These are phyloP conservation scores for Cyberlindnera maclurae DNA, from an alignment of 805 yeast genomes.

Conservation along the genomic window DNA sequence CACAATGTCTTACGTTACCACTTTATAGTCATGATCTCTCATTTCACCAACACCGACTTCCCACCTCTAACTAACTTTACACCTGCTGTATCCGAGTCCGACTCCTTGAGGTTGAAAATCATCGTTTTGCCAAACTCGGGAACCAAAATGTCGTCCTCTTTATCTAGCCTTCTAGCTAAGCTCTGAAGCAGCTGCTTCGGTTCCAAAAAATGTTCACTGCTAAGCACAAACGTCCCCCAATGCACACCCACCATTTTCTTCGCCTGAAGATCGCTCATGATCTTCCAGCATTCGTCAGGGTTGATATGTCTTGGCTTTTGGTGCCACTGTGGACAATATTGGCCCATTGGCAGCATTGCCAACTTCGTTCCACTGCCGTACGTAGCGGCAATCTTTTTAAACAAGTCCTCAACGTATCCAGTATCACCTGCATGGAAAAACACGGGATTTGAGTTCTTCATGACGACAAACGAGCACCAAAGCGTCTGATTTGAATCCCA, in stretches of 20 bases:
- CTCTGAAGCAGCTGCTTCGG: slow-evolving; percentile 58
- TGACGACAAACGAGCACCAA: slow-evolving; percentile 83
- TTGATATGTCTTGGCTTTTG: slow-evolving; percentile 82
- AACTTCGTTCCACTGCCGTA: slow-evolving; percentile 55
- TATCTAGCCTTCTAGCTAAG: slow-evolving; percentile 37
- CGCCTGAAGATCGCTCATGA: slow-evolving; percentile 57
- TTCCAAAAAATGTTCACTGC: slow-evolving; percentile 83
- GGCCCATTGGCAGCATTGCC: slow-evolving; percentile 87
- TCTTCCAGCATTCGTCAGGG: slow-evolving; percentile 69
- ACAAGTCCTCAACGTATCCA: slow-evolving; percentile 75
- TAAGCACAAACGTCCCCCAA: slow-evolving; percentile 92
- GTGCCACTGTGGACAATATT: slow-evolving; percentile 93
- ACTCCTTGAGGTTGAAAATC: slow-evolving; percentile 29
- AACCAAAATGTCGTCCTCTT: slow-evolving; percentile 38
- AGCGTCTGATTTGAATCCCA: slow-evolving; percentile 72
- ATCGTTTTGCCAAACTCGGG: slow-evolving; percentile 77
- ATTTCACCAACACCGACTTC: slow-evolving; percentile 24
- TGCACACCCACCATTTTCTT: slow-evolving; percentile 77
- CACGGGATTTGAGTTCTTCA: slow-evolving; percentile 60
- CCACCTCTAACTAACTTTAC: slow-evolving; percentile 25
- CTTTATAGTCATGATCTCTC: background rate
- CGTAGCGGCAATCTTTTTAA: slow-evolving; percentile 52
- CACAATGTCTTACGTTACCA: too few relatives aligned
- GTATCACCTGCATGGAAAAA: slow-evolving; percentile 94
- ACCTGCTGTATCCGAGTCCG: slow-evolving; percentile 10